Evolutionary conservation across 257 asterid genomes (phyloP).

Genomic region (Agastache rugosa): DNA sequence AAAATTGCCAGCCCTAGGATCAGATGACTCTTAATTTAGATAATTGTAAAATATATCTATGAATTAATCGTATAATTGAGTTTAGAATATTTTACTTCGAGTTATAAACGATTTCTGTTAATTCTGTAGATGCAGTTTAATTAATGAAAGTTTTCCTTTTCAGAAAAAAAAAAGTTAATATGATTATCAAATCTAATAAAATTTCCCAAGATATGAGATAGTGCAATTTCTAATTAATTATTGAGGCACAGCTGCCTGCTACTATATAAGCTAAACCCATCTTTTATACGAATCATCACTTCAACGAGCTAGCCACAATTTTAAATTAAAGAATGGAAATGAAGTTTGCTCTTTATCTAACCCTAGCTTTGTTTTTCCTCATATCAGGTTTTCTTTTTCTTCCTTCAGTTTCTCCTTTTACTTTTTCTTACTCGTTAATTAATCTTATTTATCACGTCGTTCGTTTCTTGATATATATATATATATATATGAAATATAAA

Average conservation of each 20-base stretch:
- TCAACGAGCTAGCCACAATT: background rate
- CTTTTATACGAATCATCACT: background rate
- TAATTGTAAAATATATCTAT: no score
- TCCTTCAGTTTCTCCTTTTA: background rate
- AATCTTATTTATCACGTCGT: background rate
- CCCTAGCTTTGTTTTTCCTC: constrained; percentile 13
- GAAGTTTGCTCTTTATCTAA: constrained; percentile 22
- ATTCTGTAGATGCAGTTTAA: no score
- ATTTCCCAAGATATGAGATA: background rate
- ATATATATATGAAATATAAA: no score
- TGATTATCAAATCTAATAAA: background rate
- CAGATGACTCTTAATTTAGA: no score
- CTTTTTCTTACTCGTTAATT: background rate
- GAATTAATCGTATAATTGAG: no score
- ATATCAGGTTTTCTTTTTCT: constrained; percentile 10
- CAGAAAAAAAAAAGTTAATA: background rate
- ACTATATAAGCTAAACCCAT: background rate
- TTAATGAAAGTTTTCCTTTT: no score
- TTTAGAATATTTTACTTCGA: background rate
- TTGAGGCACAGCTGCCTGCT: background rate
- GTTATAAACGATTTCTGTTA: background rate
- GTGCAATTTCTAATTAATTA: background rate
- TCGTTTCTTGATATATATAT: background rate
- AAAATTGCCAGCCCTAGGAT: no score
- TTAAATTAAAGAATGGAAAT: background rate